Evolutionary conservation across 306 rosid species (phyloP).

Genomic region (Quercus aquifolioides): DNA sequence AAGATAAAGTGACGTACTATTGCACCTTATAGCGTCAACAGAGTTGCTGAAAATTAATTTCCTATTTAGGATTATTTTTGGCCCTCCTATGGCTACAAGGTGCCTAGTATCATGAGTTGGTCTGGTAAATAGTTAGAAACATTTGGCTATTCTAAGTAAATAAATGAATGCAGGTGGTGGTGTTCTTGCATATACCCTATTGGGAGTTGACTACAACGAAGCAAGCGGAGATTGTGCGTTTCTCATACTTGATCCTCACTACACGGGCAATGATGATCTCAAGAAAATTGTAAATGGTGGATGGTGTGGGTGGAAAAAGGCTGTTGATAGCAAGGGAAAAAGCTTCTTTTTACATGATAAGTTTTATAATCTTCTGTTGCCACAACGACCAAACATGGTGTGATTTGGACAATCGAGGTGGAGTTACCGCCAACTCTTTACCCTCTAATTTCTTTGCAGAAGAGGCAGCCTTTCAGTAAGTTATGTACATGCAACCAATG

Average conservation of each 20-base stretch:
- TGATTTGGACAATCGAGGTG: conserved; percentile 18
- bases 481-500: background rate
- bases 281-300: conserved; percentile 82
- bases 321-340: conserved; percentile 86
- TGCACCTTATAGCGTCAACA: background rate
- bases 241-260: conserved; percentile 95
- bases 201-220: conserved; percentile 94
- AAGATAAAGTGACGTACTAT: background rate
- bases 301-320: conserved; percentile 98
- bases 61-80: background rate
- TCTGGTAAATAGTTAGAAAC: background rate
- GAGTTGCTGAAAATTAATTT: background rate
- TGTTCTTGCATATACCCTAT: conserved; percentile 89
- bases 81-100: background rate
- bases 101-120: background rate
- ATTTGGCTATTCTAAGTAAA: conserved; percentile 1
- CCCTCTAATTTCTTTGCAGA: background rate
- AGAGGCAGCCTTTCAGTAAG: background rate
- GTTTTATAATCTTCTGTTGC: conserved; percentile 88
- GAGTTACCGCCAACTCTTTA: background rate
- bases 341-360: conserved; percentile 85
- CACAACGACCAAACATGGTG: conserved; percentile 97
- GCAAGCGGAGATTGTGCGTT: conserved; percentile 88
- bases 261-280: conserved; percentile 74
- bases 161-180: conserved; percentile 77